Conservation (phyloP, 2,329 filamentous ascomycete genomes). For the Ascochyta clinopodiicola region DNA sequence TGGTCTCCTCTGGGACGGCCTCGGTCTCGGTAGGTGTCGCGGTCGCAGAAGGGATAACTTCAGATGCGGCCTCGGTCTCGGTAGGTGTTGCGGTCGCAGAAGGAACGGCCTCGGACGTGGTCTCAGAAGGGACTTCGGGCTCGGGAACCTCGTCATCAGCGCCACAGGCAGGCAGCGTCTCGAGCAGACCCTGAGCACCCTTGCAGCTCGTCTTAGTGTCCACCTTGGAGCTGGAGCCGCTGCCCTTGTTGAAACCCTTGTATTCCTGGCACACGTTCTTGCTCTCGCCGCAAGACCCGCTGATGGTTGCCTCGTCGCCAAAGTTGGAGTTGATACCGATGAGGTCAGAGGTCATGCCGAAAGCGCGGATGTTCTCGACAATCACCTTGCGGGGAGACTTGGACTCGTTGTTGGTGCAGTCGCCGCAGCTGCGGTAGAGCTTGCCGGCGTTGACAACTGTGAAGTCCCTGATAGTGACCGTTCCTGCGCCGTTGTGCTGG, state of each 20-base stretch:
- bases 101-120: not conserved
- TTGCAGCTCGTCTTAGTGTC: constrained; percentile 20
- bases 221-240: constrained; percentile 22
- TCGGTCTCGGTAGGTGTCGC: not conserved
- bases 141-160: constrained; percentile 1
- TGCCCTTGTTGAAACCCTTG: constrained; percentile 33
- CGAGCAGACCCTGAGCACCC: constrained; percentile 27
- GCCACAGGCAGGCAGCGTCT: constrained; percentile 25
- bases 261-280: constrained; percentile 32
- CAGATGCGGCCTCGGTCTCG: not conserved
- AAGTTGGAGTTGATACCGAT: constrained; percentile 59
- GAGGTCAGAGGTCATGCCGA: constrained; percentile 48
- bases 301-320: constrained; percentile 54
- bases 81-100: not conserved
- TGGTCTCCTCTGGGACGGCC: not conserved
- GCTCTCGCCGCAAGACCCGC: constrained; percentile 46
- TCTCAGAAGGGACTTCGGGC: not conserved
- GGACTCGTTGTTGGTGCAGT: constrained; percentile 51
- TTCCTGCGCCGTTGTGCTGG: constrained; percentile 45
- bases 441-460: constrained; percentile 56
- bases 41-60: constrained; percentile 2
- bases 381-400: constrained; percentile 52
- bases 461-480: constrained; percentile 46
- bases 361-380: constrained; percentile 51
- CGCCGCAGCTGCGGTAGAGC: constrained; percentile 58